phyloP scores from a whole-genome alignment of 2,329 filamentous ascomycete genomes.

The Fusarium sambucinum region DNA sequence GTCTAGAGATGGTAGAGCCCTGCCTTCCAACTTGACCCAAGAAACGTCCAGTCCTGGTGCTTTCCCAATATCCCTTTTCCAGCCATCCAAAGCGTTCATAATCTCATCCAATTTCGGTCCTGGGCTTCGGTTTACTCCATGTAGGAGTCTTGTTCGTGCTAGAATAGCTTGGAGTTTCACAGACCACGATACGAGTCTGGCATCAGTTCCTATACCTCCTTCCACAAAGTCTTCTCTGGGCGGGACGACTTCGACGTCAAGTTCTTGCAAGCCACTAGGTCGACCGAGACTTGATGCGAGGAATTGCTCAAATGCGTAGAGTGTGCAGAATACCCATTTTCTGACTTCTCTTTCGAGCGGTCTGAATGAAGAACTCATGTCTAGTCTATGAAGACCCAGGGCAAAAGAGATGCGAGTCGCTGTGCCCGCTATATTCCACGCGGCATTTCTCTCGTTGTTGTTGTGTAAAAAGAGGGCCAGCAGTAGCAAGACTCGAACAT shows the following conservation, averaged over 20 bases:
- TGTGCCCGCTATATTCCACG: conserved; percentile 53
- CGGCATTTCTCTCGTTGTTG: conserved; percentile 55
- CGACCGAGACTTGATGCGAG: conserved; percentile 53
- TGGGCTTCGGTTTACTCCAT: conserved; percentile 12
- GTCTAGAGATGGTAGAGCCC: not conserved
- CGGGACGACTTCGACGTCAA: conserved; percentile 52
- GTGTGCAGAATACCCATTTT: conserved; percentile 54
- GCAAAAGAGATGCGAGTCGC: conserved; percentile 52
- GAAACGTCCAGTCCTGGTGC: conserved; percentile 30
- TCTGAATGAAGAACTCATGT: conserved; percentile 49
- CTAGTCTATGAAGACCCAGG: conserved; percentile 50
- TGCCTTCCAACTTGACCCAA: conserved; percentile 26
- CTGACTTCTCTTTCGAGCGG: conserved; percentile 52
- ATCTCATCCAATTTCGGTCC: conserved; percentile 34
- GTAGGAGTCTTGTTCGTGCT: conserved; percentile 44
- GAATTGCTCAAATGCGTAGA: conserved; percentile 55
- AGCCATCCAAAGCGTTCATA: conserved; percentile 5
- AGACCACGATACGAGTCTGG: conserved; percentile 49
- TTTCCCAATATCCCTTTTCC: conserved; percentile 31
- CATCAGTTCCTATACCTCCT: conserved; percentile 46
- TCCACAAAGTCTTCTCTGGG: conserved; percentile 49
- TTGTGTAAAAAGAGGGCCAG: conserved; percentile 54
- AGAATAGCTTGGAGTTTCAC: conserved; percentile 50
- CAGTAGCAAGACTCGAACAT: conserved; percentile 29
- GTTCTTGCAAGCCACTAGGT: conserved; percentile 52